These are phyloP conservation scores for Monosporascus ibericus DNA, from an alignment of 2,329 filamentous ascomycete genomes.

Conservation along the genomic window DNA sequence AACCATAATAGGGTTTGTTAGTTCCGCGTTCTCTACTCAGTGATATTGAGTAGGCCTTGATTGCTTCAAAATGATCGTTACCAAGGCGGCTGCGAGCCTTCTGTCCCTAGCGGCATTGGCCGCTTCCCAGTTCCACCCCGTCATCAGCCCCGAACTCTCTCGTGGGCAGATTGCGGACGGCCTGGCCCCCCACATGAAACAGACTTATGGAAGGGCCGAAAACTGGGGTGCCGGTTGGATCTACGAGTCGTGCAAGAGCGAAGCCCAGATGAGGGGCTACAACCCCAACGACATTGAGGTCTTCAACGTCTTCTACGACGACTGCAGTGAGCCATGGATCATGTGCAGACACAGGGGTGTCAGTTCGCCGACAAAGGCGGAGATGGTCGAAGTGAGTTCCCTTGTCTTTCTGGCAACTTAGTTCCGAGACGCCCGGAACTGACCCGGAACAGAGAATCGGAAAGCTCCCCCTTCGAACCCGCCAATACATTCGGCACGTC, in stretches of 20 bases:
- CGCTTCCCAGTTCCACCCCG: neutral
- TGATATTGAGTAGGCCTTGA: neutral
- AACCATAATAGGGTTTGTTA: neutral
- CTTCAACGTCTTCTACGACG: conserved; percentile 21
- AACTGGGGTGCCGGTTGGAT: conserved; percentile 17
- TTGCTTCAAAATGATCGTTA: neutral
- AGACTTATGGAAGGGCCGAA: neutral
- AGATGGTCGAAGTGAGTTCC: conserved; percentile 19
- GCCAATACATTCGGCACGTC: conserved; percentile 18
- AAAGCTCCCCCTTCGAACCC: conserved; percentile 23
- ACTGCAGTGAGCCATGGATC: conserved; percentile 23
- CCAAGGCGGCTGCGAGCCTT: neutral
- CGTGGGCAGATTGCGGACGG: neutral
- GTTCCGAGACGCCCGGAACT: conserved; percentile 8
- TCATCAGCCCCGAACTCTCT: neutral
- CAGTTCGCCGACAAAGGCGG: conserved; percentile 12
- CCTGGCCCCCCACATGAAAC: neutral
- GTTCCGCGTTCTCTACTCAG: neutral
- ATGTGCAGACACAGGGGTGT: conserved; percentile 24
- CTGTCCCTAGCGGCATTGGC: neutral
- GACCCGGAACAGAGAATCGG: conserved; percentile 22
- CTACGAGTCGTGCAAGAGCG: conserved; percentile 14
- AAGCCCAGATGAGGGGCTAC: conserved; percentile 7
- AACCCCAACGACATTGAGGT: conserved; percentile 16
- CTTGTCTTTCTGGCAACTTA: conserved; percentile 12